Base-by-base conservation (phyloP, 345 rosid species). In the Cardamine occulta region DNA sequence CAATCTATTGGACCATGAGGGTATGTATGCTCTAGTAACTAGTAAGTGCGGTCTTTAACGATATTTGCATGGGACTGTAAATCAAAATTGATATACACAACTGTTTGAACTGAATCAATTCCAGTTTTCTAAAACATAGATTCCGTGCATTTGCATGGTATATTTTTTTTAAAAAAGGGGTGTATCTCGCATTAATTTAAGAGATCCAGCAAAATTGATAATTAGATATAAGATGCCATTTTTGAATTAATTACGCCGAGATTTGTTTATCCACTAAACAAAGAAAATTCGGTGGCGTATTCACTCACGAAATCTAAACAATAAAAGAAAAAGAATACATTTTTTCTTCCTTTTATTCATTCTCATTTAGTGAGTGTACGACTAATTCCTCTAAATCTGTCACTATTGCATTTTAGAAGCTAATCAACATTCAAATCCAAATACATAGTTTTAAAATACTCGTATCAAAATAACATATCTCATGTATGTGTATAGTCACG, bases 141-240 rank as follows among this genome's bases (percentile, higher is more conserved):
- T n/a, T n/a, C n/a, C n/a, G n/a, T n/a, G n/a, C n/a, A n/a, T n/a
- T n/a, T 19, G 28, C 28, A 24, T 24, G n/a, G n/a, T 2, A 3
- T 24, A 24, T 24, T 24, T 24, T 2, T 2, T 24, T 2, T 2
- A 24, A 24, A 24, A 24, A 3, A 24, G 28, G 28, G 3, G 28
- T 24, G 28, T 24, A 24, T 24, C 28, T 24, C 4, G 28, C 28
- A 24, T 5, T 28, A 32, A 53, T 2, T 13, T 29, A 8, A 28
- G 28, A 44, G 47, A 73, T 73, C 63, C 47, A 53, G 2, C 63
- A 42, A 63, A 73, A 29, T 14, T 42, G 55, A 63, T 39, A 39
- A 19, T 15, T 26, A 63, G 17, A 40, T 42, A 53, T 31, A 6
- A 53, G 8, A 64, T 32, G 63, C 56, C 70, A 63, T 3, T 28